Percentiles rank a stretch among this genome's conserved stretches.
Conservation (phyloP, 2,329 filamentous ascomycete species). For the Teratosphaeria viscida region DNA sequence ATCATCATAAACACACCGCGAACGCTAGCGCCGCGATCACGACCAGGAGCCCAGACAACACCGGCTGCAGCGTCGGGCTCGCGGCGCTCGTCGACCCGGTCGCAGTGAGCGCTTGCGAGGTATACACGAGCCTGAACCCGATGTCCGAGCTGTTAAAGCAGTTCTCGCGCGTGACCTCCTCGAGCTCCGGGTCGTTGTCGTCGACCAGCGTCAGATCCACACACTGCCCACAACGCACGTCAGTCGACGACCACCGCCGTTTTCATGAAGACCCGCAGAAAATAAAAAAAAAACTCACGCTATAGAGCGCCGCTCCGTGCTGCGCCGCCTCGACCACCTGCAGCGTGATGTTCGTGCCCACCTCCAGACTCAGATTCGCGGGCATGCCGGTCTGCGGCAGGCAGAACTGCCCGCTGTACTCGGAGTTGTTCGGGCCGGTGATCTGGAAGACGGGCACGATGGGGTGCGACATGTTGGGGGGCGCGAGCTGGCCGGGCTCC, state of each 20-base stretch:
- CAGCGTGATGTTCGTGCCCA: slow-evolving; percentile 84
- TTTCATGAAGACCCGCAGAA: neutral
- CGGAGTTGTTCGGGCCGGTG: slow-evolving; percentile 65
- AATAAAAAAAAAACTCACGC: slow-evolving; percentile 45
- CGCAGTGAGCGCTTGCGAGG: slow-evolving; percentile 29
- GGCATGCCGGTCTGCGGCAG: slow-evolving; percentile 83
- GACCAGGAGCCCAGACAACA: neutral
- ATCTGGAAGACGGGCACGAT: slow-evolving; percentile 78
- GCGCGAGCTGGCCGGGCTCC: slow-evolving; percentile 37
- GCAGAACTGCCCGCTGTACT: slow-evolving; percentile 76
- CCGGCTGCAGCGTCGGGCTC: neutral
- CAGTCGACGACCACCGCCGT: neutral
- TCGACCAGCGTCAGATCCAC: slow-evolving; percentile 90
- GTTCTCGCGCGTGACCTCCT: slow-evolving; percentile 65
- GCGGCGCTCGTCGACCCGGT: slow-evolving; percentile 1
- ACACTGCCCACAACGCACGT: slow-evolving; percentile 47
- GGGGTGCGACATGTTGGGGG: slow-evolving; percentile 74
- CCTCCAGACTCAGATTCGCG: slow-evolving; percentile 51
- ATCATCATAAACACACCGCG: neutral
- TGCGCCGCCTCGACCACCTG: slow-evolving; percentile 75
- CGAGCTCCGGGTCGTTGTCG: slow-evolving; percentile 53
- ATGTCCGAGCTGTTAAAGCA: slow-evolving; percentile 80
- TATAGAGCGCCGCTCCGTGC: slow-evolving; percentile 75
- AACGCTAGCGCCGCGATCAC: neutral
- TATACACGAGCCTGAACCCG: slow-evolving; percentile 67